phyloP scores from a whole-genome alignment of 805 yeast species.

The Phaffomyces antillensis region DNA sequence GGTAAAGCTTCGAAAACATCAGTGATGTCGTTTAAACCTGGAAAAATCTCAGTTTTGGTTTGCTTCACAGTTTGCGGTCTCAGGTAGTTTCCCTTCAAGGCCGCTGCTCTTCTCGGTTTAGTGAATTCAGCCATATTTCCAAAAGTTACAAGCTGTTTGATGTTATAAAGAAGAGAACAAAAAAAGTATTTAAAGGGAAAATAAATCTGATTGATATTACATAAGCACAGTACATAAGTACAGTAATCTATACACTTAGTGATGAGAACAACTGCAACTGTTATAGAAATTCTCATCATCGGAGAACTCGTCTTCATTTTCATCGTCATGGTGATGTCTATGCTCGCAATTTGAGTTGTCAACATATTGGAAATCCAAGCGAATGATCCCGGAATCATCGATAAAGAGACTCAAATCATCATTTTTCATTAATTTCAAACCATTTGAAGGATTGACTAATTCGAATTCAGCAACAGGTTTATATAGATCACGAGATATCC shows the following conservation, averaged over 20 bases:
- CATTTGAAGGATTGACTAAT: slow-evolving; percentile 16
- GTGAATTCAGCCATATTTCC: background rate
- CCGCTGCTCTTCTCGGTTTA: background rate
- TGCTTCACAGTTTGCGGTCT: slow-evolving; percentile 11
- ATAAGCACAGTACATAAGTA: background rate
- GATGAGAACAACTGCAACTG: slow-evolving; percentile 22
- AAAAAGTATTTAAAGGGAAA: background rate
- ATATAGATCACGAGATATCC: slow-evolving; percentile 18
- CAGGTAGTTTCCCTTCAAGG: background rate
- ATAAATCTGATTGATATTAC: too few species aligned
- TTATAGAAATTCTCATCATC: slow-evolving; percentile 22
- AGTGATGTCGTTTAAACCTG: slow-evolving; percentile 86
- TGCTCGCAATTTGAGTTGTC: slow-evolving; percentile 4
- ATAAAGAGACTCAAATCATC: slow-evolving; percentile 12
- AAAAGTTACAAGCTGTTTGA: too few species aligned
- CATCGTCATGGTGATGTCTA: slow-evolving; percentile 9
- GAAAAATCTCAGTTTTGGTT: slow-evolving; percentile 42
- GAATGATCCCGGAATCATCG: slow-evolving; percentile 9
- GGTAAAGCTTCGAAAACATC: slow-evolving; percentile 93
- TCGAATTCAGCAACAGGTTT: slow-evolving; percentile 13
- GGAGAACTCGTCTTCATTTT: slow-evolving; percentile 14
- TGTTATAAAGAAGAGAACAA: background rate
- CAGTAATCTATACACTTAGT: slow-evolving; percentile 3
- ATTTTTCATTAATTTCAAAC: slow-evolving; percentile 10
- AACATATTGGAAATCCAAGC: slow-evolving; percentile 16